A percentile compares a stretch with the other conserved stretches of the same genome.
Evolutionary conservation across 2,329 filamentous ascomycete species (phyloP).

Genomic region (Colletotrichum paranaense): DNA sequence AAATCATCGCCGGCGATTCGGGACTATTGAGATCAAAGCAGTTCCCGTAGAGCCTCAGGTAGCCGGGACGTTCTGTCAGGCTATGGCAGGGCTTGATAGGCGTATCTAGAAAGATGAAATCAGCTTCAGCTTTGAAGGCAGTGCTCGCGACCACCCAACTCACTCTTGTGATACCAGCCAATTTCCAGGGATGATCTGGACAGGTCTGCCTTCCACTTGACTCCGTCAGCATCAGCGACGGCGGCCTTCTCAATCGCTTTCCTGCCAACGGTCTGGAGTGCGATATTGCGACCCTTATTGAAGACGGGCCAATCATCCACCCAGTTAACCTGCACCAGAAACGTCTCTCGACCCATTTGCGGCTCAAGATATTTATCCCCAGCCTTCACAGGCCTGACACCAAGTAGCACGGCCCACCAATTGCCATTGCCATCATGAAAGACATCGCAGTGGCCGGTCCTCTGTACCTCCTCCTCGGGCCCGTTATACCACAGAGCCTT

Average conservation of each 20-base stretch:
- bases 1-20: slow-evolving; percentile 61
- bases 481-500: slow-evolving; percentile 60
- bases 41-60: slow-evolving; percentile 61
- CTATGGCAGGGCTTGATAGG: slow-evolving; percentile 59
- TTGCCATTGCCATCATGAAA: slow-evolving; percentile 55
- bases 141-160: neutral
- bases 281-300: slow-evolving; percentile 57
- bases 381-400: slow-evolving; percentile 51
- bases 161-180: slow-evolving; percentile 54
- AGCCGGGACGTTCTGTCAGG: slow-evolving; percentile 54
- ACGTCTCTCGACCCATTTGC: slow-evolving; percentile 60
- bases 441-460: slow-evolving; percentile 61
- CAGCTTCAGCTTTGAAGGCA: neutral
- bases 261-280: slow-evolving; percentile 48
- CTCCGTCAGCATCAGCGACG: slow-evolving; percentile 45
- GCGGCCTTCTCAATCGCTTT: slow-evolving; percentile 37
- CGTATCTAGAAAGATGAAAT: slow-evolving; percentile 49
- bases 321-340: slow-evolving; percentile 62
- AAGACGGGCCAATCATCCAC: slow-evolving; percentile 63
- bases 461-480: slow-evolving; percentile 58
- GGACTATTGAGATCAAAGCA: slow-evolving; percentile 63
- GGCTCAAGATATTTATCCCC: slow-evolving; percentile 48
- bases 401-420: slow-evolving; percentile 62
- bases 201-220: slow-evolving; percentile 49
- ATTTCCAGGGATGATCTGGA: slow-evolving; percentile 42